Evolutionary conservation across 495 filamentous ascomycete species (phyloP).

Genomic region (Penicillium crystallinum): DNA sequence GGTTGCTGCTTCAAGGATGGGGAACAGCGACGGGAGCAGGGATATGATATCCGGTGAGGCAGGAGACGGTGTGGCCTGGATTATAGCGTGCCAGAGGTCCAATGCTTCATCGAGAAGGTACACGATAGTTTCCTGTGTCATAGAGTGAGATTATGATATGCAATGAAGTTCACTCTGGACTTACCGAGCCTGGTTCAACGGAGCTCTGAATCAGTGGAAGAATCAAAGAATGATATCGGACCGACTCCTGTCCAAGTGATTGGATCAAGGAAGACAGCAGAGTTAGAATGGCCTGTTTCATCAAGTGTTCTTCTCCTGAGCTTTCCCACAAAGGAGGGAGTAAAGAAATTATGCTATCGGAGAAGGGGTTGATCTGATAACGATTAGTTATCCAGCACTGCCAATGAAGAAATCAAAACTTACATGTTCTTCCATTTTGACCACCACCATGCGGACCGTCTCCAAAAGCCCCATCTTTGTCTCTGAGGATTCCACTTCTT

Average conservation of each 20-base stretch:
- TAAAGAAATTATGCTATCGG: conserved; percentile 71
- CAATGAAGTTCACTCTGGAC: conserved; percentile 12
- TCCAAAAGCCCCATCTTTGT: conserved; percentile 82
- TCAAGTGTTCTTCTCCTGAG: conserved; percentile 72
- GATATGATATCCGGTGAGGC: conserved; percentile 60
- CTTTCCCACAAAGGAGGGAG: conserved; percentile 83
- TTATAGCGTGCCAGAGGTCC: conserved; percentile 77
- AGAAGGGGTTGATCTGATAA: conserved; percentile 59
- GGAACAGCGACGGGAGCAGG: conserved; percentile 62
- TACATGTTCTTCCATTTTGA: conserved; percentile 71
- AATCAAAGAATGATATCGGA: conserved; percentile 65
- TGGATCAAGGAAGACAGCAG: conserved; percentile 72
- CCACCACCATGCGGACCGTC: conserved; percentile 73
- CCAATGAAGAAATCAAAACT: conserved; percentile 6
- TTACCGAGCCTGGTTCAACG: conserved; percentile 67
- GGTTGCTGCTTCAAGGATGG: conserved; percentile 64
- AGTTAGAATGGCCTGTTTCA: conserved; percentile 89
- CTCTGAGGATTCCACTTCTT: conserved; percentile 77
- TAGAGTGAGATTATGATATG: neutral
- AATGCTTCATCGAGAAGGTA: conserved; percentile 90
- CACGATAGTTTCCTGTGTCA: conserved; percentile 58
- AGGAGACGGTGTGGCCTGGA: conserved; percentile 63
- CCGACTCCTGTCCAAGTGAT: conserved; percentile 70
- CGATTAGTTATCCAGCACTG: conserved; percentile 5
- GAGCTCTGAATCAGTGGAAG: conserved; percentile 75